Evolutionary conservation across 208 protist species (phyloP).

Genomic region (Trypanosoma lewisi): DNA sequence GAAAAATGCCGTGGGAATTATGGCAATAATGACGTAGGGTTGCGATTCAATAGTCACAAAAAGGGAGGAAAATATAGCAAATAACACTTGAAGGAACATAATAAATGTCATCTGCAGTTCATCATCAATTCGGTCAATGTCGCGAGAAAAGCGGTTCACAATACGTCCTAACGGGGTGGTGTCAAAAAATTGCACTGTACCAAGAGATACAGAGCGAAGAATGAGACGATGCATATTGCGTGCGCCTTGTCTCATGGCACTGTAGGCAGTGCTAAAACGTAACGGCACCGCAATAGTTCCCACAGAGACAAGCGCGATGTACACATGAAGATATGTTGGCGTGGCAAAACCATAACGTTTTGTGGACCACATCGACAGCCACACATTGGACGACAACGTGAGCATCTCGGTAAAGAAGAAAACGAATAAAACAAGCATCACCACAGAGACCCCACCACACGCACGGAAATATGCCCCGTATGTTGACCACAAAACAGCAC

Average conservation of each 20-base stretch:
- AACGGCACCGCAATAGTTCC: conserved; percentile 27
- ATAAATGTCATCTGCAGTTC: conserved; percentile 45
- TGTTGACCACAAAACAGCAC: conserved; percentile 31
- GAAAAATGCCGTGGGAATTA: conserved; percentile 62
- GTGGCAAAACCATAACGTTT: conserved; percentile 11
- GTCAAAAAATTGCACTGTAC: conserved; percentile 87
- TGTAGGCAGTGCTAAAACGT: conserved; percentile 21
- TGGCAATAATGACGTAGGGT: conserved; percentile 35
- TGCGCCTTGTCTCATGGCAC: conserved; percentile 22
- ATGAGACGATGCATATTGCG: conserved; percentile 31
- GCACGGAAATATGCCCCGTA: conserved; percentile 44
- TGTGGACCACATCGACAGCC: conserved; percentile 49
- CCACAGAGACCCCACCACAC: conserved; percentile 30
- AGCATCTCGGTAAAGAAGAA: conserved; percentile 36
- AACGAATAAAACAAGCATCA: conserved; percentile 27
- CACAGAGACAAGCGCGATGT: conserved; percentile 21
- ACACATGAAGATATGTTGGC: conserved; percentile 27
- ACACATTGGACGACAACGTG: conserved; percentile 23
- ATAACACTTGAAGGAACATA: conserved; percentile 52
- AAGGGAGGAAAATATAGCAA: conserved; percentile 53
- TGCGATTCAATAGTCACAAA: conserved; percentile 34
- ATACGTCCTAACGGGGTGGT: conserved; percentile 79
- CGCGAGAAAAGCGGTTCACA: conserved; percentile 60
- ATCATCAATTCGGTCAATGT: conserved; percentile 47
- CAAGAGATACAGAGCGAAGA: conserved; percentile 32